phyloP scores from a whole-genome alignment of 371 early-diverging fungal genomes.

The Rhizopus sp. region DNA sequence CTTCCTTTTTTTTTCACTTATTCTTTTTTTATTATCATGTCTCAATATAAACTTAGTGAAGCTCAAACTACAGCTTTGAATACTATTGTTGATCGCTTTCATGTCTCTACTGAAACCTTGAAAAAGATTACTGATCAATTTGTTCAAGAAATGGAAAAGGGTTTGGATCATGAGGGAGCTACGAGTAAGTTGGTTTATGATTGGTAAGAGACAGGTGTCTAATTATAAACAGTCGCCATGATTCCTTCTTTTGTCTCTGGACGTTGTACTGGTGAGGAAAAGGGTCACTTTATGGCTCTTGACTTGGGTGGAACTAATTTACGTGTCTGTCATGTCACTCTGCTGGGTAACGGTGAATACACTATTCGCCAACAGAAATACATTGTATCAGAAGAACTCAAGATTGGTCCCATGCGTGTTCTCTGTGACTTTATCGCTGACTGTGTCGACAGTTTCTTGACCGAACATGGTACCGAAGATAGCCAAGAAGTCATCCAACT shows the following conservation, averaged over 20 bases:
- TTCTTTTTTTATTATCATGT: too few relatives aligned
- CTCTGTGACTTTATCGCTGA: constrained; percentile 93
- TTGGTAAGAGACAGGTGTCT: background rate
- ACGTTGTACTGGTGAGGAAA: constrained; percentile 83
- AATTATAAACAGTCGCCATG: constrained; percentile 42
- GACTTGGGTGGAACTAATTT: constrained; percentile 95
- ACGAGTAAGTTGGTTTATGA: constrained; percentile 26
- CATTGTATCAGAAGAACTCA: constrained; percentile 43
- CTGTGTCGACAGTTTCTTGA: constrained; percentile 76
- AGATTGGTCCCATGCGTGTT: constrained; percentile 49
- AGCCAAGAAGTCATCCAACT: constrained; percentile 35
- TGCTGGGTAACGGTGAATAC: constrained; percentile 71
- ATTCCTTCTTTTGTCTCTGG: constrained; percentile 86
- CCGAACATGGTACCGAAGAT: constrained; percentile 39
- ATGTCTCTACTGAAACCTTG: constrained; percentile 54
- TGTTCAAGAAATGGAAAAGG: constrained; percentile 71
- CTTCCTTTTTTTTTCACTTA: too few relatives aligned
- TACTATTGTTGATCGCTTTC: constrained; percentile 56
- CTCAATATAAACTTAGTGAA: constrained; percentile 6
- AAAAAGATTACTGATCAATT: constrained; percentile 65
- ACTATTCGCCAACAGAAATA: constrained; percentile 76
- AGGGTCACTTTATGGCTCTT: constrained; percentile 83
- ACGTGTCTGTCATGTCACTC: constrained; percentile 81
- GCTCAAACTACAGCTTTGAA: constrained; percentile 41
- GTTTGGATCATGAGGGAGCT: constrained; percentile 63